Conservation (phyloP, 1,284 basidiomycete species). For the Cryptococcus floricola region DNA sequence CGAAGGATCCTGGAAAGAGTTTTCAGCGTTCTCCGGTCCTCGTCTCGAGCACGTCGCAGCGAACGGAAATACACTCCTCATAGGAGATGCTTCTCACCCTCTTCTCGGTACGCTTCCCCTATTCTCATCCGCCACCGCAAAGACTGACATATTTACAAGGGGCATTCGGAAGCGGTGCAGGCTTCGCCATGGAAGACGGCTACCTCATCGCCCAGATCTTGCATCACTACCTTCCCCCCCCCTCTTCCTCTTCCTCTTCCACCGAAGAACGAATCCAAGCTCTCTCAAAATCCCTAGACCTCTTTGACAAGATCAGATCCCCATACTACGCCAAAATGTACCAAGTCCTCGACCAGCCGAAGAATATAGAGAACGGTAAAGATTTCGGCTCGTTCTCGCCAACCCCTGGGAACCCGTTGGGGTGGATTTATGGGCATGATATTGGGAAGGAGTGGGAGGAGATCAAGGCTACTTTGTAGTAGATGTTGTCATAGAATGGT, state of each 20-base stretch:
- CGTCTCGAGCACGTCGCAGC: constrained; percentile 18
- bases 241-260: constrained; percentile 10
- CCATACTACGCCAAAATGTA: neutral
- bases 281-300: neutral
- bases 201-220: constrained; percentile 18
- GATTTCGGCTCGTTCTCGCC: neutral
- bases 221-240: constrained; percentile 25
- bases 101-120: constrained; percentile 19
- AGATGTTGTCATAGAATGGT: too few species aligned
- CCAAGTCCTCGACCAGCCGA: neutral
- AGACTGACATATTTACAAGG: constrained; percentile 13
- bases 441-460: neutral
- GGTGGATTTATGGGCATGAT: neutral
- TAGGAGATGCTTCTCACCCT: constrained; percentile 31
- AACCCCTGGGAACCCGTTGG: neutral
- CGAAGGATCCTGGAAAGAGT: constrained; percentile 25
- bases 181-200: constrained; percentile 31
- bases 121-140: too few species aligned
- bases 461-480: neutral
- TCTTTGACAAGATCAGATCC: neutral
- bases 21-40: constrained; percentile 31
- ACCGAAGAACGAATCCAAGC: neutral
- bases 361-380: neutral
- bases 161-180: constrained; percentile 26
- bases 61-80: constrained; percentile 18